phyloP scores from a whole-genome alignment of 2,329 filamentous ascomycete species.

The Sporothrix dimorphospora region DNA sequence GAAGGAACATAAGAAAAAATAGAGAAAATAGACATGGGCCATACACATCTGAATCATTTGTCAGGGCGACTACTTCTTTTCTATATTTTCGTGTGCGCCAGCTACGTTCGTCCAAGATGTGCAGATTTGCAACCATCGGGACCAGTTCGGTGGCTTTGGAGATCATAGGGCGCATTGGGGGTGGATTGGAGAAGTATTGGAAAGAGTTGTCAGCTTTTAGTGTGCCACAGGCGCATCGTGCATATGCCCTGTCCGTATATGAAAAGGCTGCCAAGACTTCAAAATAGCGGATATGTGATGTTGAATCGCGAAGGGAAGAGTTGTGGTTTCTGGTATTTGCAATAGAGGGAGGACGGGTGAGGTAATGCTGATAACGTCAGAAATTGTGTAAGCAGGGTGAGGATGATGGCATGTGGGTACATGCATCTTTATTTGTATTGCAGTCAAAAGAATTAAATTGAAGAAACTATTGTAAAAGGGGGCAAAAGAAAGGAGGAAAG shows the following conservation, averaged over 20 bases:
- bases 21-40: too few relatives aligned
- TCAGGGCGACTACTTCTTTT: too few relatives aligned
- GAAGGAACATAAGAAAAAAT: too few relatives aligned
- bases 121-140: background rate
- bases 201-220: background rate
- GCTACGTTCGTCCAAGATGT: background rate
- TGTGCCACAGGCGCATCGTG: background rate
- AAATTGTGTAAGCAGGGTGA: background rate
- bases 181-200: too few relatives aligned
- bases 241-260: slow-evolving; percentile 15
- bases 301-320: too few relatives aligned
- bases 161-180: too few relatives aligned
- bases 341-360: background rate
- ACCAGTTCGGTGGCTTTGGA: background rate
- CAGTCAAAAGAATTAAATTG: slow-evolving; percentile 10
- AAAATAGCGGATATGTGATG: too few relatives aligned
- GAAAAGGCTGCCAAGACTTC: background rate
- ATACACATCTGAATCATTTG: background rate
- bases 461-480: background rate
- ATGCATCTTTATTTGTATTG: background rate
- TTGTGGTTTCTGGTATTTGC: too few relatives aligned
- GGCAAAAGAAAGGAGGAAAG: background rate
- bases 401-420: background rate
- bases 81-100: background rate
- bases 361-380: background rate